Conservation (phyloP, 108 stramenopile species). For the Cyclotella kingstonii region DNA sequence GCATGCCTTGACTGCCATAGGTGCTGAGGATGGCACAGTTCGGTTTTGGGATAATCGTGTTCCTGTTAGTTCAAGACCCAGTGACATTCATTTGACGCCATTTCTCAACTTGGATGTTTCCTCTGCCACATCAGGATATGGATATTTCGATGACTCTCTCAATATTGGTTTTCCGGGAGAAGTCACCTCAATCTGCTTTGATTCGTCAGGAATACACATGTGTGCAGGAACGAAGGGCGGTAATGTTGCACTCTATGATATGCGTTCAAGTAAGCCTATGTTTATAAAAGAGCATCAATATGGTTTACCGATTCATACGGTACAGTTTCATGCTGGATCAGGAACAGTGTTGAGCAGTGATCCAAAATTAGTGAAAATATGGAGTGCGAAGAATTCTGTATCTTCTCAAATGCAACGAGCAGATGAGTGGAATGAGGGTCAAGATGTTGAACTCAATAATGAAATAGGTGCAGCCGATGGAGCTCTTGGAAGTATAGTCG, state of each 20-base stretch:
- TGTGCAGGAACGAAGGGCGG: conserved; percentile 92
- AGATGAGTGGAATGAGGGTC: conserved; percentile 32
- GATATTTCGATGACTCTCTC: conserved; percentile 62
- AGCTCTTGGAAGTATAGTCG: conserved; percentile 74
- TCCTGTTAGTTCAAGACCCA: conserved; percentile 21
- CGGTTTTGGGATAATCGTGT: conserved; percentile 92
- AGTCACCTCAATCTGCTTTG: conserved; percentile 86
- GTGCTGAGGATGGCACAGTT: conserved; percentile 87
- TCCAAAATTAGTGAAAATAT: conserved; percentile 92
- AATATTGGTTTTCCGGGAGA: conserved; percentile 49
- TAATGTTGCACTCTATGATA: conserved; percentile 90
- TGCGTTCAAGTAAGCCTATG: conserved; percentile 88
- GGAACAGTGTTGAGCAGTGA: conserved; percentile 85
- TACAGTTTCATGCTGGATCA: conserved; percentile 84
- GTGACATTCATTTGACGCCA: conserved; percentile 59
- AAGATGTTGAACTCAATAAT: conserved; percentile 5
- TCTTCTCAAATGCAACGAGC: conserved; percentile 3
- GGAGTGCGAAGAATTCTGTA: conserved; percentile 76
- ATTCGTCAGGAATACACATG: conserved; percentile 84
- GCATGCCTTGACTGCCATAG: conserved; percentile 77
- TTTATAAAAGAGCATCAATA: conserved; percentile 95
- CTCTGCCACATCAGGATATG: conserved; percentile 63
- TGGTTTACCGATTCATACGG: conserved; percentile 90
- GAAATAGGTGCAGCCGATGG: conserved; percentile 33
- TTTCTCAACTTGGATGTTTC: conserved; percentile 81